phyloP scores from a whole-genome alignment of 129 eudicot species.

The Glebionis coronaria region DNA sequence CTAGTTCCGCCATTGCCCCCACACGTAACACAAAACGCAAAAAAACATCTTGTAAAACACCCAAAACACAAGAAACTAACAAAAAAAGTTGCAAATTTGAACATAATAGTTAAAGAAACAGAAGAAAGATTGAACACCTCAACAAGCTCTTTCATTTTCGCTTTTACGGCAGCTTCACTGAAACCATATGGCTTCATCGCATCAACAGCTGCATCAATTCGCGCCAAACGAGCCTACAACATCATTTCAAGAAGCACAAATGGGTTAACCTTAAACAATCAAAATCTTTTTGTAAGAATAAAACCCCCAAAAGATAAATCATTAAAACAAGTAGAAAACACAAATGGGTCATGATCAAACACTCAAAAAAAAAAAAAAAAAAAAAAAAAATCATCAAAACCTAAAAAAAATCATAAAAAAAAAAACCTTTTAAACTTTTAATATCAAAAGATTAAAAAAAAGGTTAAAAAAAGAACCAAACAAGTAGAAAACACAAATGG shows the following conservation, averaged over 20 bases:
- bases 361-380: too few relatives aligned
- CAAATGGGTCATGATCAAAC: background rate
- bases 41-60: slow-evolving; percentile 9
- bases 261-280: background rate
- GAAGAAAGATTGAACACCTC: slow-evolving; percentile 26
- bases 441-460: too few relatives aligned
- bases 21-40: background rate
- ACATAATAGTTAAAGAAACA: background rate
- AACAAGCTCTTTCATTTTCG: slow-evolving; percentile 5
- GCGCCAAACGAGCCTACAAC: background rate
- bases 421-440: too few relatives aligned
- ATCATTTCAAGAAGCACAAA: background rate
- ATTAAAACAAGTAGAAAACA: background rate
- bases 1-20: too few relatives aligned
- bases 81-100: background rate
- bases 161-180: background rate
- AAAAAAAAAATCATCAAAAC: too few relatives aligned
- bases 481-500: background rate
- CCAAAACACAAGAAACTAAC: background rate
- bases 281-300: too few relatives aligned
- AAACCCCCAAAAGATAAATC: background rate
- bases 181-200: background rate
- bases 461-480: background rate
- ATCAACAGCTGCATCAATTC: background rate
- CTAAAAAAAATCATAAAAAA: too few relatives aligned